Conservation (phyloP, 2,329 filamentous ascomycete genomes). For the Neoarthrinium moseri region DNA sequence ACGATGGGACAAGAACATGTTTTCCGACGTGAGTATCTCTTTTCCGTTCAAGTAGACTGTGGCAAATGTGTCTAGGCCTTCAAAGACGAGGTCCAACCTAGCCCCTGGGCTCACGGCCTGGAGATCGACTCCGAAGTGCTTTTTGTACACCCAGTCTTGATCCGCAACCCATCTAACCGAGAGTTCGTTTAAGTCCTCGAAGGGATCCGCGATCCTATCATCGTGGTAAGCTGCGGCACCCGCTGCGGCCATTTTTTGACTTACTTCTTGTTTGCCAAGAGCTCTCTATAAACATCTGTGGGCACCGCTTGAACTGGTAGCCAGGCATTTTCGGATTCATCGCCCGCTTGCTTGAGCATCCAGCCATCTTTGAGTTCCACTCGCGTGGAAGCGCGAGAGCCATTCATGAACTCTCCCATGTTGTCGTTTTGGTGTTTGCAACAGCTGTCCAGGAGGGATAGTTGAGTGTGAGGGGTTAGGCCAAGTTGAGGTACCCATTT, state of each 20-base stretch:
- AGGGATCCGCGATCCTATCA: constrained; percentile 1
- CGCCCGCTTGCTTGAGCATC: not conserved
- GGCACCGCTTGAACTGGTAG: not conserved
- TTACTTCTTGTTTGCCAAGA: not conserved
- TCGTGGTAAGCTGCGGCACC: not conserved
- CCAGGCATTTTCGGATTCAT: not conserved
- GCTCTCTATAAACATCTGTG: not conserved
- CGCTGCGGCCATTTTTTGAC: not conserved
- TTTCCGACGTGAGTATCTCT: constrained; percentile 54
- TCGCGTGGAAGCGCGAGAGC: too few species aligned
- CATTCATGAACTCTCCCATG: too few species aligned
- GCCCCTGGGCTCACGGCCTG: not conserved
- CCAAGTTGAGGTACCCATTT: too few species aligned
- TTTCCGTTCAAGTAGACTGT: constrained; percentile 54
- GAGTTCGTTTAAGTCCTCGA: constrained; percentile 5
- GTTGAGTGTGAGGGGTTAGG: too few species aligned
- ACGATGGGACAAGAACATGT: constrained; percentile 63
- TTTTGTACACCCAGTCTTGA: constrained; percentile 1
- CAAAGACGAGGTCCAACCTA: constrained; percentile 46
- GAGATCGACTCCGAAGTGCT: not conserved
- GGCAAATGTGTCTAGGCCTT: constrained; percentile 65
- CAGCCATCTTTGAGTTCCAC: not conserved
- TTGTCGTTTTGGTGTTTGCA: too few species aligned
- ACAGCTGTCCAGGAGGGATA: too few species aligned
- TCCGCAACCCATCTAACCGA: constrained; percentile 5